phyloP scores from a whole-genome alignment of 176 grass and related monocot genomes.

The Carex pumila region DNA sequence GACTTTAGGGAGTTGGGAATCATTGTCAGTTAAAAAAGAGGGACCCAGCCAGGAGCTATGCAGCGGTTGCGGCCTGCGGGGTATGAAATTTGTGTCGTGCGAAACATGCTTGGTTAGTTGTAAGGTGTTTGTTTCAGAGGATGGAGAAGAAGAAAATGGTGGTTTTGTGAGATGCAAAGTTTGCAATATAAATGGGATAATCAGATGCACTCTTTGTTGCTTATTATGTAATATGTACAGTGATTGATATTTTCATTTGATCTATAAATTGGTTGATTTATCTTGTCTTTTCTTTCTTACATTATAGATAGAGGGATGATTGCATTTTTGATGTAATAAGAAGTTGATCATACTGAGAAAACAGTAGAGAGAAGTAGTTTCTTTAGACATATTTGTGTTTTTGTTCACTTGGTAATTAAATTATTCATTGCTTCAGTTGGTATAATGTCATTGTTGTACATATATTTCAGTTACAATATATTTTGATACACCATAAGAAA shows the following conservation, averaged over 20 bases:
- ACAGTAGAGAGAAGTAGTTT: not conserved
- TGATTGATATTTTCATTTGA: not conserved
- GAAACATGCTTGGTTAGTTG: conserved; percentile 91
- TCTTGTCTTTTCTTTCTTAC: not conserved
- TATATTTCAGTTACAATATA: not conserved
- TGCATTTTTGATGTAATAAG: not conserved
- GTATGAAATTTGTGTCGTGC: conserved; percentile 74
- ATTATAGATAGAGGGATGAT: not conserved
- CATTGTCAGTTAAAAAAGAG: conserved; percentile 4
- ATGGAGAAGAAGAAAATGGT: conserved; percentile 1
- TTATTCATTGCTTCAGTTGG: not conserved
- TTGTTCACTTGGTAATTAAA: not conserved
- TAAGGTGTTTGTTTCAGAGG: conserved; percentile 76
- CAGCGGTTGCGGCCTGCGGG: conserved; percentile 53
- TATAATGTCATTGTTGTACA: not conserved
- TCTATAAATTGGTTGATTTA: not conserved
- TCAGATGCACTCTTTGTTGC: conserved; percentile 72
- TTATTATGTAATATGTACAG: not conserved
- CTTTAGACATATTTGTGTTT: not conserved
- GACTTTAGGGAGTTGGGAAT: conserved; percentile 49
- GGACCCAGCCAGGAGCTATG: conserved; percentile 23
- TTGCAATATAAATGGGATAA: conserved; percentile 93
- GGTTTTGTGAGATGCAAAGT: conserved; percentile 66
- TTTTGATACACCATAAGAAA: not conserved
- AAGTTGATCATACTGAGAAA: not conserved